These are phyloP conservation scores for Mortierella claussenii DNA, from an alignment of 192 early-diverging fungal genomes.

Conservation along the genomic window DNA sequence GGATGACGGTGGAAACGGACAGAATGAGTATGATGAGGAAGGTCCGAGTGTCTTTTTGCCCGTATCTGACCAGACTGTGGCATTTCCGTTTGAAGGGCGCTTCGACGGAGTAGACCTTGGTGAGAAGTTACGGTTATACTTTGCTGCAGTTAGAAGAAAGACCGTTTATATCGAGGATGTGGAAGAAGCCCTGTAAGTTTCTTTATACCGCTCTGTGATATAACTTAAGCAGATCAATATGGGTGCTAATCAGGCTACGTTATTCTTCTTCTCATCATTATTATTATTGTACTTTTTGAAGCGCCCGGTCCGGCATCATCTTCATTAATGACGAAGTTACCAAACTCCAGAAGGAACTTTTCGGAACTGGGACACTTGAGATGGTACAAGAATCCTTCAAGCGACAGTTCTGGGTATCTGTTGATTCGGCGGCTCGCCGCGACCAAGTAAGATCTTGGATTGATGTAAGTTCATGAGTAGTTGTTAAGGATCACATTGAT, in stretches of 20 bases:
- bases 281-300: too few relatives aligned
- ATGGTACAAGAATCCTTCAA: constrained; percentile 39
- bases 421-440: constrained; percentile 19
- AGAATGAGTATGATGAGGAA: too few relatives aligned
- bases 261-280: constrained; percentile 14
- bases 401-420: constrained; percentile 30
- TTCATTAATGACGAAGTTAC: constrained; percentile 21
- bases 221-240: constrained; percentile 14
- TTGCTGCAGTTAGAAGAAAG: too few relatives aligned
- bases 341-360: constrained; percentile 25
- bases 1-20: too few relatives aligned
- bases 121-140: too few relatives aligned
- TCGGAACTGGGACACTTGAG: constrained; percentile 26
- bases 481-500: constrained; percentile 10
- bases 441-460: constrained; percentile 27
- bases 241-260: constrained; percentile 23
- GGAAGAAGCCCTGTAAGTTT: too few relatives aligned
- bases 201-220: constrained; percentile 3
- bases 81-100: too few relatives aligned
- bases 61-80: too few relatives aligned
- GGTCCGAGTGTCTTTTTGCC: too few relatives aligned
- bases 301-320: constrained; percentile 38
- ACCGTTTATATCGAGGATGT: too few relatives aligned
- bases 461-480: constrained; percentile 37
- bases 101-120: too few relatives aligned